Evolutionary conservation across 345 rosid genomes (phyloP).

Genomic region (Kandelia obovata): DNA sequence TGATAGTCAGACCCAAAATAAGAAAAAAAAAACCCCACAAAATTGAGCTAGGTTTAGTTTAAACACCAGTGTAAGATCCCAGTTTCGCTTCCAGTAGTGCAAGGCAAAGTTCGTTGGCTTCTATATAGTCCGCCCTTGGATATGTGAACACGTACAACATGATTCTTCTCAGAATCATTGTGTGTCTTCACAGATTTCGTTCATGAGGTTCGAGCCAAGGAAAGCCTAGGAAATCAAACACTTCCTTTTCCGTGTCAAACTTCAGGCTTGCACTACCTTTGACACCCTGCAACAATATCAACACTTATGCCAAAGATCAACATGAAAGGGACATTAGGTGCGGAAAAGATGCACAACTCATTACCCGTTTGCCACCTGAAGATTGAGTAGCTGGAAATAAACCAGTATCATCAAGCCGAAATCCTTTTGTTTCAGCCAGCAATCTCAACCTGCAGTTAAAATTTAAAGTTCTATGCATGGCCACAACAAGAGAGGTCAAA

Average conservation of each 20-base stretch:
- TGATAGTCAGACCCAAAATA: background rate
- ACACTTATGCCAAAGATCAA: background rate
- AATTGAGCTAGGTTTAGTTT: background rate
- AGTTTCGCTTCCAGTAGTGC: background rate
- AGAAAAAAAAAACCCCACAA: background rate
- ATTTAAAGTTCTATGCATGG: background rate
- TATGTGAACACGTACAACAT: background rate
- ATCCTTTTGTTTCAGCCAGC: slow-evolving; percentile 88
- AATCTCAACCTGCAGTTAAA: slow-evolving; percentile 67
- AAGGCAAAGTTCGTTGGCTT: background rate
- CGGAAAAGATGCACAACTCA: background rate
- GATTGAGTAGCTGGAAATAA: slow-evolving; percentile 79
- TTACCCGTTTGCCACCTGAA: slow-evolving; percentile 73
- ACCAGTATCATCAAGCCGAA: slow-evolving; percentile 83
- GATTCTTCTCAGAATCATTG: background rate
- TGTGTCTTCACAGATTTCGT: slow-evolving; percentile 58
- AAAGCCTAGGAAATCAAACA: slow-evolving; percentile 77
- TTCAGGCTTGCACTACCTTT: slow-evolving; percentile 60
- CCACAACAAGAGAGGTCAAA: background rate
- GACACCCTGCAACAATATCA: slow-evolving; percentile 49
- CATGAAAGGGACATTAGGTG: background rate
- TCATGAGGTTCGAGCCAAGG: slow-evolving; percentile 80
- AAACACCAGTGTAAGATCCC: background rate
- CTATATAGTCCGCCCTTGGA: background rate
- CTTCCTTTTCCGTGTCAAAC: slow-evolving; percentile 63